Evolutionary conservation across 2,329 filamentous ascomycete genomes (phyloP).

Genomic region (Celoporthe dispersa): DNA sequence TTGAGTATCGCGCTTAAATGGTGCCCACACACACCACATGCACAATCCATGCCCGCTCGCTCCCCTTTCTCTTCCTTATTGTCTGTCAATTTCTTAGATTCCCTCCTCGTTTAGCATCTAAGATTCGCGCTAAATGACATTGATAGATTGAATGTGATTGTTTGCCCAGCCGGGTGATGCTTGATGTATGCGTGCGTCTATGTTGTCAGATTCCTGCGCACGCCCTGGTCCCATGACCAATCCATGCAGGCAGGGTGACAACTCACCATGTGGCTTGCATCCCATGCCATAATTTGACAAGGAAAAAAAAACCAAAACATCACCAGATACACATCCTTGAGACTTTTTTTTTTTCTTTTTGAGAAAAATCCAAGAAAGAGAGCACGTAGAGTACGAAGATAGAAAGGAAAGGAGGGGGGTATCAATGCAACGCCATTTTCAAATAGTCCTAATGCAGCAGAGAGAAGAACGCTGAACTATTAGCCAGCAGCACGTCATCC

Average conservation of each 20-base stretch:
- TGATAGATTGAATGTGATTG: not conserved
- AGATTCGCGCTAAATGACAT: not conserved
- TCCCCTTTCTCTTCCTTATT: not conserved
- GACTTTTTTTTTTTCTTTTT: not conserved
- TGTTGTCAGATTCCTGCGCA: not conserved
- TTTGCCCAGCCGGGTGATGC: not conserved
- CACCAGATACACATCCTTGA: not conserved
- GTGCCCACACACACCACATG: conserved; percentile 3
- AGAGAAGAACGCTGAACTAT: not conserved
- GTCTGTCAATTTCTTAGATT: not conserved
- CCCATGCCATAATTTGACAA: not conserved
- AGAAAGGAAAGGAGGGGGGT: not conserved
- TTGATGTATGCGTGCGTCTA: not conserved
- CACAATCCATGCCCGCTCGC: not conserved
- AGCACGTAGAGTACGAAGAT: no score
- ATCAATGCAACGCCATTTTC: not conserved
- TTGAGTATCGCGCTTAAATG: not conserved
- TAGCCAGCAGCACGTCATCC: not conserved
- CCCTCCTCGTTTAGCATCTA: no score
- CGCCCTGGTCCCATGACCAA: not conserved
- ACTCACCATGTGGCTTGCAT: not conserved
- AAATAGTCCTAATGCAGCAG: not conserved
- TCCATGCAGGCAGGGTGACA: not conserved
- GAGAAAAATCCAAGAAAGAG: no score
- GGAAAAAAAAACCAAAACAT: not conserved